Base-by-base conservation (phyloP, 2,329 filamentous ascomycete genomes). In the Coniochaeta sp. region DNA sequence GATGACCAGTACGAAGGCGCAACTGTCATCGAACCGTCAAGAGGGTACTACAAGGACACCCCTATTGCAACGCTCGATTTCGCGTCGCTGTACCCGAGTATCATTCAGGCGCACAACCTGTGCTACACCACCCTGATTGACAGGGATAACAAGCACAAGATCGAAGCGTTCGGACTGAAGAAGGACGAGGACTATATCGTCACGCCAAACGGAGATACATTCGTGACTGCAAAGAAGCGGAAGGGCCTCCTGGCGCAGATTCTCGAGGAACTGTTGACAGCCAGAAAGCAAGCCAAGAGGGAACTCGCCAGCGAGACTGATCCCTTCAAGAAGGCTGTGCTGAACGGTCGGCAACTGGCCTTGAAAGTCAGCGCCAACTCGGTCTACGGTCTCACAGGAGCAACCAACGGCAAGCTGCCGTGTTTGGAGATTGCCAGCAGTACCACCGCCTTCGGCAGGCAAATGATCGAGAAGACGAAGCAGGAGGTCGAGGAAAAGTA, bases 401-500 rank as follows among this genome's bases (percentile, higher is more conserved):
- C 95, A 1, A 98, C 93, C 0, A 92, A 92, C 34, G 95, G 95
- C 70, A 99, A 99, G 72, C 81, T 99, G 44, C 95, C 95, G 0
- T 99, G 95, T 80, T 79, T 99, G 62, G 87, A 90, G 44, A 98
- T 99, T 73, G 95, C 95, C 62, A 96, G 92, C 78, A 96, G 92
- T 76, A 98, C 95, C 16, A 99, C 95, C 1, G 92, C 90, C 78
- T 99, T 96, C 69, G 95, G 95, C 66, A 91, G 95, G 68, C 90
- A 97, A 72, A 99, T 99, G 95, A 99, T 99, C 78, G 93, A 98
- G 74, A 95, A 88, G 77, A 98, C 95, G 0, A 98, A 96, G 74
- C 83, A 89, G n/a, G 95, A 98, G 72, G 95, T 99, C 7, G 93
- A 98, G 75, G 81, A 84, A 44, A 88, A 86, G 66, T 99, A 96